Percentiles rank a stretch among this genome's conserved stretches.
phyloP scores from a whole-genome alignment of 2,329 filamentous ascomycete genomes.

The Colletotrichum eleusines region DNA sequence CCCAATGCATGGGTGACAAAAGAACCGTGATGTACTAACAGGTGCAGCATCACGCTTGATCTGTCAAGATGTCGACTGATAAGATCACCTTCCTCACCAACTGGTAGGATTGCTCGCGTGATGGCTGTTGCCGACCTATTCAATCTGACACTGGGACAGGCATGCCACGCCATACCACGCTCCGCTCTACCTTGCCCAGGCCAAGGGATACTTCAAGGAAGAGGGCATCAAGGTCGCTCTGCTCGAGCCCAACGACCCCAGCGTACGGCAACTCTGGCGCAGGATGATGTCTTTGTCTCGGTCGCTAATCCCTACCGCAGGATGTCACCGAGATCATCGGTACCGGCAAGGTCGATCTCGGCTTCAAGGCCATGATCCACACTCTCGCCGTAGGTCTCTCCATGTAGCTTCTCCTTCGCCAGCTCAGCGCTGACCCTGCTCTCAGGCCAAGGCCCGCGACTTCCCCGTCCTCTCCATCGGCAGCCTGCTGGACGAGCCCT shows the following conservation, averaged over 20 bases:
- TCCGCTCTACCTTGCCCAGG: constrained; percentile 81
- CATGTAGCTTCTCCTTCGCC: rapidly evolving
- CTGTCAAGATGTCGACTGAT: constrained; percentile 78
- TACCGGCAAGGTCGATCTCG: constrained; percentile 79
- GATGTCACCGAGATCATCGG: constrained; percentile 88
- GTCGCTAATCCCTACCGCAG: constrained; percentile 48
- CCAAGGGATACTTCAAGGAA: constrained; percentile 80
- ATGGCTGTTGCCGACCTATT: not conserved
- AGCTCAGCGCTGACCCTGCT: not conserved
- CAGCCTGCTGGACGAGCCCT: constrained; percentile 82
- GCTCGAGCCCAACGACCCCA: constrained; percentile 81
- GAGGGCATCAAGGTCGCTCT: constrained; percentile 83
- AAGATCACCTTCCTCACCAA: constrained; percentile 89
- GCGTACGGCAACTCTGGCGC: constrained; percentile 58
- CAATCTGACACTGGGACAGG: constrained; percentile 59
- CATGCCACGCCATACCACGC: constrained; percentile 86
- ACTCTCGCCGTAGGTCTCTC: constrained; percentile 74
- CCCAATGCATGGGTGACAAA: constrained; percentile 43
- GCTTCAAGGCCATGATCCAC: constrained; percentile 89
- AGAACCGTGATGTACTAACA: constrained; percentile 59
- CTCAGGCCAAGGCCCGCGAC: constrained; percentile 77
- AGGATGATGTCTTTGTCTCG: rapidly evolving
- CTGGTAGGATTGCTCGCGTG: constrained; percentile 67
- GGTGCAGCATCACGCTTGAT: constrained; percentile 58
- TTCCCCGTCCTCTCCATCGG: constrained; percentile 81